Evolutionary conservation across 2,329 filamentous ascomycete genomes (phyloP).

Genomic region (Leptographium wingfieldii): DNA sequence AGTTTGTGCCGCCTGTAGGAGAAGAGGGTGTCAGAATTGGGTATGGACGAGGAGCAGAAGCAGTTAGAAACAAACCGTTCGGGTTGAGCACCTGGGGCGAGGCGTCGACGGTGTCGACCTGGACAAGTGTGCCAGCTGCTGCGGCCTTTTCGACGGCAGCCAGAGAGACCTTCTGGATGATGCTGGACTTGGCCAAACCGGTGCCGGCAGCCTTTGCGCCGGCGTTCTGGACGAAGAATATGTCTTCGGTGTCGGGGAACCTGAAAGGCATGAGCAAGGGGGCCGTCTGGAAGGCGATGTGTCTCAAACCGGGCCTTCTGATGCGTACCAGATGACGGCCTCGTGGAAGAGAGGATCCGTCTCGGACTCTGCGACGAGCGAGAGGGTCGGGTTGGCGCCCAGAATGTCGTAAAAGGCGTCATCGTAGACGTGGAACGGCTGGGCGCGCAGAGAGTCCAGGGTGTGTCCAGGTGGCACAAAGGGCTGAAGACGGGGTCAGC

Average conservation of each 20-base stretch:
- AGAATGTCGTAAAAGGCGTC: slow-evolving; percentile 37
- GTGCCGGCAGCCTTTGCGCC: slow-evolving; percentile 34
- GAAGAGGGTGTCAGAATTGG: not conserved
- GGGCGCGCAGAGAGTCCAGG: slow-evolving; percentile 22
- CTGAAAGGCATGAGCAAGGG: slow-evolving; percentile 10
- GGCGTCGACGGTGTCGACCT: slow-evolving; percentile 24
- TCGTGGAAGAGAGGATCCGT: slow-evolving; percentile 40
- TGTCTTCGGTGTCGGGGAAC: slow-evolving; percentile 33
- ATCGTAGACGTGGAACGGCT: slow-evolving; percentile 37
- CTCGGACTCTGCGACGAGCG: slow-evolving; percentile 31
- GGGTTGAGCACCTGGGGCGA: slow-evolving; percentile 34
- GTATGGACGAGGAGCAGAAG: not conserved
- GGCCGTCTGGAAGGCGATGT: not conserved
- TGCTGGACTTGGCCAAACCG: slow-evolving; percentile 35
- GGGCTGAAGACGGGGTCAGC: slow-evolving; percentile 13
- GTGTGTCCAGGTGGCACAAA: slow-evolving; percentile 33
- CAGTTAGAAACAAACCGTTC: slow-evolving; percentile 25
- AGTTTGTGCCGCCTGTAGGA: slow-evolving; percentile 34
- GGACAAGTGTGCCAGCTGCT: not conserved
- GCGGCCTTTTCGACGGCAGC: slow-evolving; percentile 26
- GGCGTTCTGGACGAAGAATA: slow-evolving; percentile 43
- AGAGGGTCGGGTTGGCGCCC: slow-evolving; percentile 34
- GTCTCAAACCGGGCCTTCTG: not conserved
- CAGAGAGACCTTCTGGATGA: slow-evolving; percentile 37
- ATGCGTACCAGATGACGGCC: slow-evolving; percentile 35